These are phyloP conservation scores for Prunus kanzakura DNA, from an alignment of 306 rosid species.

Conservation along the genomic window DNA sequence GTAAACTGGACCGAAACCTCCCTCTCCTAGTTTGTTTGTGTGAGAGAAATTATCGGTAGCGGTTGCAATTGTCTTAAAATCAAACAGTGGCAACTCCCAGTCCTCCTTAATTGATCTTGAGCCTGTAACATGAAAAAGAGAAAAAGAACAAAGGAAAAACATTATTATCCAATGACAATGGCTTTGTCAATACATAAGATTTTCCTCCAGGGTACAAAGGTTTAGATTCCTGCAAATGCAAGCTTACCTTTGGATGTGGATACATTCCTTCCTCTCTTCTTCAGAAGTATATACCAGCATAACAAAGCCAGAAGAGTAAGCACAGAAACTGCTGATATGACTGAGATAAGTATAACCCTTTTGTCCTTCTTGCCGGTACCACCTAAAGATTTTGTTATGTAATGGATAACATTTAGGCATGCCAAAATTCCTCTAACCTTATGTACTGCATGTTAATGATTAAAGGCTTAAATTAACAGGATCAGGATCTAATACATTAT, in stretches of 20 bases:
- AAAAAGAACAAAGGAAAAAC: too few species aligned
- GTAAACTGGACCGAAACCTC: too few species aligned
- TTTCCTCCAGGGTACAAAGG: too few species aligned
- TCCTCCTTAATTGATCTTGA: conserved; percentile 20
- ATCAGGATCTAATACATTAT: not conserved
- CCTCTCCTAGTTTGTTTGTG: too few species aligned
- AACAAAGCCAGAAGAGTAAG: not conserved
- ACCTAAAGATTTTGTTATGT: not conserved
- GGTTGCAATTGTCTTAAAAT: conserved; percentile 33
- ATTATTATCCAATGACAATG: too few species aligned
- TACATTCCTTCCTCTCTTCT: conserved; percentile 12
- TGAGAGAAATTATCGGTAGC: conserved; percentile 40
- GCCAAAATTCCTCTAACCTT: too few species aligned
- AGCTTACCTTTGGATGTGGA: too few species aligned
- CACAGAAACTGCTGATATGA: conserved; percentile 4
- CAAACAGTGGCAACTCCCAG: conserved; percentile 45
- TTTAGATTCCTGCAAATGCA: too few species aligned
- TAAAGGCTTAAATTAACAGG: too few species aligned
- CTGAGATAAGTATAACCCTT: not conserved
- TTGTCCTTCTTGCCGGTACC: not conserved
- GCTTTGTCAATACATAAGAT: too few species aligned
- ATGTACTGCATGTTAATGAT: too few species aligned
- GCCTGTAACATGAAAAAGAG: not conserved
- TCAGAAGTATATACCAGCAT: not conserved
- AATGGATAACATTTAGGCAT: too few species aligned